Percentiles rank a stretch among this genome's conserved stretches.
Evolutionary conservation across 768 basidiomycete genomes (phyloP).

Genomic region (Collybia mongolica): DNA sequence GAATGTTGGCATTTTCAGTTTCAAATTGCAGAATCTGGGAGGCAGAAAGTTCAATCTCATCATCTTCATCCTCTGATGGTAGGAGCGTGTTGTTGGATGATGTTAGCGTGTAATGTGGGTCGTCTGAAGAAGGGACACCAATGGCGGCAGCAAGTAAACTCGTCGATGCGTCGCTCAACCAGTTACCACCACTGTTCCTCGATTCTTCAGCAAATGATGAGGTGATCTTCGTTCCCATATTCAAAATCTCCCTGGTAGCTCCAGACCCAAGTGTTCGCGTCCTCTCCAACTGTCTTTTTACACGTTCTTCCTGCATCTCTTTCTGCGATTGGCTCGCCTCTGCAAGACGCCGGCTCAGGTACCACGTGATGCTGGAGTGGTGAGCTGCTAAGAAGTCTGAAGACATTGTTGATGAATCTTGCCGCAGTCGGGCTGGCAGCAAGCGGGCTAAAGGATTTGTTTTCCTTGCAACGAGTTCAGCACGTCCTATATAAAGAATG

Average conservation of each 20-base stretch:
- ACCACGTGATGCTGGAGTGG: constrained; percentile 91
- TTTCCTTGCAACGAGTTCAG: constrained; percentile 62
- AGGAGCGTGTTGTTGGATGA: constrained; percentile 18
- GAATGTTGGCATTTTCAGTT: constrained; percentile 83
- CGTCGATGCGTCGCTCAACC: constrained; percentile 61
- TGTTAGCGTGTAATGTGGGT: constrained; percentile 22
- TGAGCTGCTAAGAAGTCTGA: constrained; percentile 87
- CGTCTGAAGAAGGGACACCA: constrained; percentile 39
- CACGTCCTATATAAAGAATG: constrained; percentile 48
- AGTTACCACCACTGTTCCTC: constrained; percentile 38
- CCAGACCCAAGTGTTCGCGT: constrained; percentile 79
- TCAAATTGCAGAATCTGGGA: constrained; percentile 94
- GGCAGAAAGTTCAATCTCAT: constrained; percentile 78
- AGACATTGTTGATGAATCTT: constrained; percentile 49
- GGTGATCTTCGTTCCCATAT: constrained; percentile 34
- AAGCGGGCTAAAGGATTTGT: constrained; percentile 66
- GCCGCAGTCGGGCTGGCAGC: constrained; percentile 68
- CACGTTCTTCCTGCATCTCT: constrained; percentile 92
- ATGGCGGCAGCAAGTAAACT: constrained; percentile 62
- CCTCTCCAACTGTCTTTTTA: constrained; percentile 84
- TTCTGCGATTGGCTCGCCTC: constrained; percentile 78
- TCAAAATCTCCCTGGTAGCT: constrained; percentile 63
- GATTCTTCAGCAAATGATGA: constrained; percentile 16
- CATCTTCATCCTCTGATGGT: constrained; percentile 63
- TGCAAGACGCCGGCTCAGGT: constrained; percentile 77